Conservation (phyloP, 78 protist species). For the Dictyostelium firmibasis region DNA sequence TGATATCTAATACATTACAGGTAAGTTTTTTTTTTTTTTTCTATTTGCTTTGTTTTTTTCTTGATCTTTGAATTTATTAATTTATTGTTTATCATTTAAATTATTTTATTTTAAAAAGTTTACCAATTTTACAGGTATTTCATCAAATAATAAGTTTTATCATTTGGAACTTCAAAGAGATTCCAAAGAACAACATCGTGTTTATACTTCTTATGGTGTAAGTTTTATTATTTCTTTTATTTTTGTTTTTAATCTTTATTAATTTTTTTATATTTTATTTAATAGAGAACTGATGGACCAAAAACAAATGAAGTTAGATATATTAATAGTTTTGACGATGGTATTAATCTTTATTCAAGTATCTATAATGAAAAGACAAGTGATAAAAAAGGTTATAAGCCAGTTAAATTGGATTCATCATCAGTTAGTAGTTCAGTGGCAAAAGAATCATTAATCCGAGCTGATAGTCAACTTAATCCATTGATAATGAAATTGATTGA, state of each 20-base stretch:
- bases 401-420: background rate
- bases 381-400: conserved; percentile 51
- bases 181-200: background rate
- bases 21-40: conserved; percentile 1
- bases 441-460: background rate
- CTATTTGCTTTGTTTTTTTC: background rate
- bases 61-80: background rate
- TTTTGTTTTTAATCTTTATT: background rate
- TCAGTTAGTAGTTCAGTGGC: background rate
- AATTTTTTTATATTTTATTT: background rate
- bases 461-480: background rate
- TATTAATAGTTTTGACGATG: conserved; percentile 1
- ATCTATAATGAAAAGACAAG: conserved; percentile 58
- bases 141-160: conserved; percentile 62
- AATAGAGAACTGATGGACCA: conserved; percentile 58
- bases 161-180: conserved; percentile 52
- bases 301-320: conserved; percentile 41
- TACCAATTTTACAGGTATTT: conserved; percentile 11
- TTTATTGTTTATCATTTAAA: background rate
- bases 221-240: background rate
- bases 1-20: conserved; percentile 18
- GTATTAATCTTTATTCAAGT: background rate
- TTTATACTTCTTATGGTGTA: conserved; percentile 66
- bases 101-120: background rate
- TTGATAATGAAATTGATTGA: background rate